Evolutionary conservation across 73 alveolate genomes (phyloP), one percentile per base, ranked within the genome.

Genomic region (Symbiodinium pilosum): DNA sequence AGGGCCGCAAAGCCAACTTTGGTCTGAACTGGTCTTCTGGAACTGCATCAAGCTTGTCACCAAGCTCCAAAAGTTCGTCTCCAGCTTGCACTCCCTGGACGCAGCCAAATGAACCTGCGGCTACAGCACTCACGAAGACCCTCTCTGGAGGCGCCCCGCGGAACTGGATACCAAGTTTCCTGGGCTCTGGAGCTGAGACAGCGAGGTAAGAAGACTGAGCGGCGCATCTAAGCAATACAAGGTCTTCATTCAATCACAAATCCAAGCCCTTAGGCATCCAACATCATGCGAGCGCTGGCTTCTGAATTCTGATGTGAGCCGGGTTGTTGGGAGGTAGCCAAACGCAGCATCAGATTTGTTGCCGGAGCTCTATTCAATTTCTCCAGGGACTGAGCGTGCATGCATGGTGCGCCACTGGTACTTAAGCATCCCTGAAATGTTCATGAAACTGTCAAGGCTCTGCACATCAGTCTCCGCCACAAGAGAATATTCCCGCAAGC

Each of bases 11-110:
- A n/a, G 59, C 40, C 87, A 88, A 32, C 7, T 64, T 9, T 20
- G 73, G n/a, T 41, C 68, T 88, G 75, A 88, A 88, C 71, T 41
- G n/a, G 14, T 59, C 87, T 18, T 12, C 71, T 44, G 89, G 89
- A 12, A 43, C 95, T 28, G 38, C 69, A 14, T 41, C 43, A 43
- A 88, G 81, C 40, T 64, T 71, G 43, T 88, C 95, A 38, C 34
- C 81, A 24, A 64, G 39, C 30, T 64, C 40, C 38, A 64, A 24
- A 38, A 64, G 81, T 14, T 20, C 81, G 38, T 64, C 81, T 3
- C 81, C 81, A 14, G 32, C 81, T n/a, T 28, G 81, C 81, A 64
- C 81, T 20, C 81, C 81, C 20, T 28, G 32, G 12, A 1, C 34
- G 34, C 81, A 24, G 21, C 81, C 81, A 38, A 64, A 64, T 3